Evolutionary conservation across 768 basidiomycete species (phyloP), one percentile per base, ranked within the genome.

Genomic region (Suillus fuscotomentosus): DNA sequence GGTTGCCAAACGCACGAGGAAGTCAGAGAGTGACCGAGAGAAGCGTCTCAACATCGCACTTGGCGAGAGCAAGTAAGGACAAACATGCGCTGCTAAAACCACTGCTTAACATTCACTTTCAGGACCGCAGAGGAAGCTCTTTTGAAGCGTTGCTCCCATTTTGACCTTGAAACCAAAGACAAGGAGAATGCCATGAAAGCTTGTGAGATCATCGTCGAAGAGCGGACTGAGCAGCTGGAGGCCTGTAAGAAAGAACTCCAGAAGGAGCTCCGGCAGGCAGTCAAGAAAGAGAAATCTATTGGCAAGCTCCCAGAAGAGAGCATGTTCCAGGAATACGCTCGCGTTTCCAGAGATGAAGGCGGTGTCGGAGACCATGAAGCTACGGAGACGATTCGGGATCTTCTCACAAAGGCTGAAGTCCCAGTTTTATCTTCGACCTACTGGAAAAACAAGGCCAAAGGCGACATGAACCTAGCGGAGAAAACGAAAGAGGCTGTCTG

Each of bases 71-170:
- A 90, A 88, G 86, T 92, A 79, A 69, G 74, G 64, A 22, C 42
- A 61, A 38, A 47, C 41, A 39, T 38, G 10, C 31, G 53, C 11
- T 51, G 9, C 24, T 60, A 27, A 42, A 20, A 15, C 24, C 20
- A 8, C 27, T 27, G 8, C 24, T 60, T 60, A 48, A 47, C 38
- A 60, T 61, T 62, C 65, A 65, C 53, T 24, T 61, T 43, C 65
- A 95, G 93, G 69, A 86, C 93, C 66, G 93, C 93, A 3, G 93
- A 95, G 71, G 94, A 97, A 79, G 95, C 95, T 2, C 84, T 98
- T 13, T 83, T 98, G 64, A 98, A 98, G 73, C 90, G 96, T 45
- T 97, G 95, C 73, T 96, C 95, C 6, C 95, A 97, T 73, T 98
- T 97, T 75, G 93, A 95, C 68, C 82, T 95, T 41, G 92, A 94